Evolutionary conservation across 2,329 filamentous ascomycete species (phyloP), one percentile per base, ranked within the genome.

Genomic region (Parastagonospora avenae): DNA sequence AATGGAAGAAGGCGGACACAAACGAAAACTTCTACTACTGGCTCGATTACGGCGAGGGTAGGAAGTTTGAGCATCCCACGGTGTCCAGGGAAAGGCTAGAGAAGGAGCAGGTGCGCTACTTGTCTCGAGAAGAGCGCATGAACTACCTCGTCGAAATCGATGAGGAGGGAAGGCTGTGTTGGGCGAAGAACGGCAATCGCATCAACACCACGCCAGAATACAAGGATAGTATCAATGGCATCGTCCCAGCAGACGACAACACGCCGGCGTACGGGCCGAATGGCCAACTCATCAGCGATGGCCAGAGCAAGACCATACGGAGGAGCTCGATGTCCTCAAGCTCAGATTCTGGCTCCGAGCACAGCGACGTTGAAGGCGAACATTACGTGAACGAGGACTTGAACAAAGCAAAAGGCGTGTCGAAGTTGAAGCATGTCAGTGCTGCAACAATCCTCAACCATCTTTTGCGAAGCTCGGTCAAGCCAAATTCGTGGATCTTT

Each of bases 11-110:
- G 53, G 79, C 85, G 1, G 79, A 89, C 27, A 93, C 91, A 0
- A 83, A 85, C 4, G 88, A 96, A 70, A 96, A 94, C 68, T 97
- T 92, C 80, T 96, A 96, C 72, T 93, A 92, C 75, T 96, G 92
- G 92, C 79, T 96, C 1, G 92, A 97, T 68, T 80, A 89, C 51
- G 92, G 92, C 4, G 87, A 87, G 42, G 92, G 92, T 0, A 85
- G 79, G 60, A 72, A 82, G 33, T 69, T 94, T 37, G 88, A 93
- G 56, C 77, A 93, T 10, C 82, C 85, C 3, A 81, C 84, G 0
- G 91, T 91, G 57, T 87, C 91, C 1, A 81, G 92, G 31, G 87
- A 90, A 52, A 80, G 85, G 11, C 77, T 96, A 6, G 90, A 94
- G 44, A 81, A 84, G 19, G 90, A 96, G 70, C 85, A 87, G 63